A percentile compares a stretch with the other conserved stretches of the same genome.
These are phyloP conservation scores for Pythium apleroticum DNA, from an alignment of 352 stramenopile genomes.

Conservation along the genomic window DNA sequence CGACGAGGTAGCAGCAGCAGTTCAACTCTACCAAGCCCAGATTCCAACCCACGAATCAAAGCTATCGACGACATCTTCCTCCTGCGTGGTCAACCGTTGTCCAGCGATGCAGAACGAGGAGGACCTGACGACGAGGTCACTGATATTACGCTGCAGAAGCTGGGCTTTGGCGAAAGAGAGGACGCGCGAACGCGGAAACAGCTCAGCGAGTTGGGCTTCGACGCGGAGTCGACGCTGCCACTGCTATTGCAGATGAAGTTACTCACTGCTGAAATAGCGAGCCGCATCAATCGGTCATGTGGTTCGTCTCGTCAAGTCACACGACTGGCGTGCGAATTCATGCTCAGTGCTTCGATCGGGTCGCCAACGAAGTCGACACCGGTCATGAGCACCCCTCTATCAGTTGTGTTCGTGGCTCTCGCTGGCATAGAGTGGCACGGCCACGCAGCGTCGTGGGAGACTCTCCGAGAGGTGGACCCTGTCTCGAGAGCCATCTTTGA, in stretches of 20 bases:
- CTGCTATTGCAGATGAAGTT: constrained; percentile 59
- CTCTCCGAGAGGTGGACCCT: constrained; percentile 34
- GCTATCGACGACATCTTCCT: constrained; percentile 13
- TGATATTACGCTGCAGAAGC: background rate
- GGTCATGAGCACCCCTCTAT: background rate
- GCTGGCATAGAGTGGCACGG: constrained; percentile 49
- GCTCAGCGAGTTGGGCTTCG: constrained; percentile 35
- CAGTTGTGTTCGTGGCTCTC: constrained; percentile 46
- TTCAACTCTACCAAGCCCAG: background rate
- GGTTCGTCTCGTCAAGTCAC: constrained; percentile 33
- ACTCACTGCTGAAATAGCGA: constrained; percentile 52
- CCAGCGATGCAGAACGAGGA: background rate
- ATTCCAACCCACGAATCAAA: background rate
- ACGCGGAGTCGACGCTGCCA: constrained; percentile 41
- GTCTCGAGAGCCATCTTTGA: constrained; percentile 38
- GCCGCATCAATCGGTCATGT: constrained; percentile 42
- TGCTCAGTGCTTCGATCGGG: constrained; percentile 33
- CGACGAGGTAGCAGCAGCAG: background rate
- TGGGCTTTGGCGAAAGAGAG: constrained; percentile 15
- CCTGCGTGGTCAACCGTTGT: background rate
- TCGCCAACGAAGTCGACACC: background rate
- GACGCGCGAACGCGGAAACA: background rate
- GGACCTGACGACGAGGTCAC: background rate
- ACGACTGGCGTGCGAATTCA: constrained; percentile 50
- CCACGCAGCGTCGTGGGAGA: constrained; percentile 41